phyloP scores from a whole-genome alignment of 202 grass and related monocot genomes.

The Carex sylvatica region DNA sequence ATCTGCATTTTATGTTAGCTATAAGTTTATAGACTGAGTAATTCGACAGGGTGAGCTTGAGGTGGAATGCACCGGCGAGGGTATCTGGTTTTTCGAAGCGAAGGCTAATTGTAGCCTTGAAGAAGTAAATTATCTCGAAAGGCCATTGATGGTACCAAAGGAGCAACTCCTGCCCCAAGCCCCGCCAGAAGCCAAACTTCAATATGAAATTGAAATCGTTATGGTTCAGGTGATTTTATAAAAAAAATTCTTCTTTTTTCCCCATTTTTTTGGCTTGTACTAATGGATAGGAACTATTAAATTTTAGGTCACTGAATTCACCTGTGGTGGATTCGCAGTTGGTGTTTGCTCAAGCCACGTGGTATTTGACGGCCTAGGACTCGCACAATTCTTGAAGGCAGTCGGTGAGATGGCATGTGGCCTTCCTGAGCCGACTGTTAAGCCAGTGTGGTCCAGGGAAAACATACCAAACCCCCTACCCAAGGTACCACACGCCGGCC shows the following conservation, averaged over 20 bases:
- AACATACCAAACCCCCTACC: constrained; percentile 62
- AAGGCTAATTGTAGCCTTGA: constrained; percentile 46
- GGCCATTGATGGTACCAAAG: constrained; percentile 20
- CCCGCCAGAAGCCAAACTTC: constrained; percentile 30
- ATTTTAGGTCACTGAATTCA: constrained; percentile 56
- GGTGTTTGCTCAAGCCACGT: constrained; percentile 69
- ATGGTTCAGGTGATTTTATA: constrained; percentile 47
- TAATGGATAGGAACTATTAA: not conserved
- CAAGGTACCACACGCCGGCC: constrained; percentile 29
- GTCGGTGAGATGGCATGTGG: constrained; percentile 58
- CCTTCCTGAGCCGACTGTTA: constrained; percentile 35
- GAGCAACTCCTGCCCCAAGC: constrained; percentile 26
- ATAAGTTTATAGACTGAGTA: no score
- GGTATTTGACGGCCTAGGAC: constrained; percentile 60
- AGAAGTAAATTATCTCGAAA: constrained; percentile 46
- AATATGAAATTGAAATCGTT: constrained; percentile 56
- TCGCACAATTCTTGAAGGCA: constrained; percentile 51
- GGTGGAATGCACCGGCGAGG: no score
- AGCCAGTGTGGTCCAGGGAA: constrained; percentile 54
- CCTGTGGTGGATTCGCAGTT: constrained; percentile 53
- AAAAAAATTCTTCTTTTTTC: not conserved
- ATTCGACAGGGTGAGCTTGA: no score
- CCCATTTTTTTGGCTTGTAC: not conserved
- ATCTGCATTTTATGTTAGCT: no score
- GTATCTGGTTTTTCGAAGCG: no score